Percentiles rank a stretch among this genome's conserved stretches.
phyloP scores from a whole-genome alignment of 148 eudicot species.

The Fagopyrum tataricum region DNA sequence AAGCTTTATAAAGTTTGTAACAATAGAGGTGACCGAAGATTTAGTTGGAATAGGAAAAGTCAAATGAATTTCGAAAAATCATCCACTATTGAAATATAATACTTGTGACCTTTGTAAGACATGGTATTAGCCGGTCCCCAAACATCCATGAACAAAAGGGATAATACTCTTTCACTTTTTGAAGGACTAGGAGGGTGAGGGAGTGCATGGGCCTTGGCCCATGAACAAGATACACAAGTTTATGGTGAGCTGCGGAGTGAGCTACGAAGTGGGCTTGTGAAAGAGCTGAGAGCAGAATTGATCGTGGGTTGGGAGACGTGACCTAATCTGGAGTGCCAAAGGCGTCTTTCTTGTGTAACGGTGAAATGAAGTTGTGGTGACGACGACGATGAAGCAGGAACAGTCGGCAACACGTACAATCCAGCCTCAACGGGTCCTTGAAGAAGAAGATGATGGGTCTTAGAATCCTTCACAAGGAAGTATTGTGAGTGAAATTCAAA shows the following conservation, averaged over 20 bases:
- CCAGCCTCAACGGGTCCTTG: neutral
- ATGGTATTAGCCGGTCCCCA: neutral
- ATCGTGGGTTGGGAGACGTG: neutral
- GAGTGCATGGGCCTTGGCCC: conserved; percentile 1
- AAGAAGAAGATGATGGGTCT: neutral
- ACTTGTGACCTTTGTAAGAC: neutral
- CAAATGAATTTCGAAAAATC: neutral
- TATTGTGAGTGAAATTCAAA: too few relatives aligned
- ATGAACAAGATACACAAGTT: neutral
- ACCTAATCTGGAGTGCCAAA: neutral
- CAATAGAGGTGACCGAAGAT: neutral
- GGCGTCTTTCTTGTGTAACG: too few relatives aligned
- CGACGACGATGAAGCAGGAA: neutral
- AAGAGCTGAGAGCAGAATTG: too few relatives aligned
- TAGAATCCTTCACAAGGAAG: neutral
- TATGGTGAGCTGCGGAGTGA: rapidly evolving
- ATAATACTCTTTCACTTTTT: neutral
- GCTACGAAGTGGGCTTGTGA: too few relatives aligned
- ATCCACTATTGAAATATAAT: neutral
- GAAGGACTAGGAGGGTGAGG: neutral
- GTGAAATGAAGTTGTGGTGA: too few relatives aligned
- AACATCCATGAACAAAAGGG: neutral
- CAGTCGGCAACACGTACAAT: neutral
- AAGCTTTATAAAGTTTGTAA: neutral
- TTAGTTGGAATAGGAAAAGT: neutral